Percentiles rank a stretch among this genome's conserved stretches.
phyloP scores from a whole-genome alignment of 2,329 filamentous ascomycete genomes.

The Penicillium sp. region DNA sequence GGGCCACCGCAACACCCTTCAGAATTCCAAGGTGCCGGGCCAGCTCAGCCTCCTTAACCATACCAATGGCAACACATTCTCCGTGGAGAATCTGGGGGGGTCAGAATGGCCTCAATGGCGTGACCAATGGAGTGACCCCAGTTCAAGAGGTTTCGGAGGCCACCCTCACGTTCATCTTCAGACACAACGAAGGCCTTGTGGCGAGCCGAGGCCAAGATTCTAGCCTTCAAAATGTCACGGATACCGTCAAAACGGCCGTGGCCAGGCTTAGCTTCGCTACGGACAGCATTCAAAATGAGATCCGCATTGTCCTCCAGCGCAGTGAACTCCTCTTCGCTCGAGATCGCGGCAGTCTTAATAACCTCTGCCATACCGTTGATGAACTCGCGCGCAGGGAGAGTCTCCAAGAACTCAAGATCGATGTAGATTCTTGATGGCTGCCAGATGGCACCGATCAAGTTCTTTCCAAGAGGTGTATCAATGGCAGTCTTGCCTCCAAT shows the following conservation, averaged over 20 bases:
- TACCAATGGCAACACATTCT: constrained; percentile 93
- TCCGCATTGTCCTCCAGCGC: constrained; percentile 79
- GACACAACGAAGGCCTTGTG: constrained; percentile 96
- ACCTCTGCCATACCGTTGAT: constrained; percentile 99
- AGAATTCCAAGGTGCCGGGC: constrained; percentile 85
- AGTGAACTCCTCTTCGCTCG: constrained; percentile 84
- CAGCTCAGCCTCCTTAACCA: constrained; percentile 96
- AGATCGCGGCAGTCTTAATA: constrained; percentile 95
- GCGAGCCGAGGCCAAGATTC: constrained; percentile 85
- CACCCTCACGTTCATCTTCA: constrained; percentile 89
- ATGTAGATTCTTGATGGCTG: constrained; percentile 94
- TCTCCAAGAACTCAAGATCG: constrained; percentile 87
- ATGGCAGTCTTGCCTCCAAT: constrained; percentile 99
- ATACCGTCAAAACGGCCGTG: constrained; percentile 69
- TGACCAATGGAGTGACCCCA: constrained; percentile 98
- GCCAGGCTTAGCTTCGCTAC: constrained; percentile 58
- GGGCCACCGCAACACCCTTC: constrained; percentile 81
- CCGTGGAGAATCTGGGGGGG: constrained; percentile 95
- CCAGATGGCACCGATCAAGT: constrained; percentile 94
- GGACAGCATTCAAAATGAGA: constrained; percentile 71
- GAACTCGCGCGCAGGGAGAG: constrained; percentile 85
- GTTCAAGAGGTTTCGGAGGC: constrained; percentile 90
- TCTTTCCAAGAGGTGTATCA: constrained; percentile 94
- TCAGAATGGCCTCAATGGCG: constrained; percentile 91
- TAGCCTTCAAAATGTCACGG: constrained; percentile 67